Evolutionary conservation across 2,329 filamentous ascomycete genomes (phyloP).

Genomic region (Drechslerella dactyloides): DNA sequence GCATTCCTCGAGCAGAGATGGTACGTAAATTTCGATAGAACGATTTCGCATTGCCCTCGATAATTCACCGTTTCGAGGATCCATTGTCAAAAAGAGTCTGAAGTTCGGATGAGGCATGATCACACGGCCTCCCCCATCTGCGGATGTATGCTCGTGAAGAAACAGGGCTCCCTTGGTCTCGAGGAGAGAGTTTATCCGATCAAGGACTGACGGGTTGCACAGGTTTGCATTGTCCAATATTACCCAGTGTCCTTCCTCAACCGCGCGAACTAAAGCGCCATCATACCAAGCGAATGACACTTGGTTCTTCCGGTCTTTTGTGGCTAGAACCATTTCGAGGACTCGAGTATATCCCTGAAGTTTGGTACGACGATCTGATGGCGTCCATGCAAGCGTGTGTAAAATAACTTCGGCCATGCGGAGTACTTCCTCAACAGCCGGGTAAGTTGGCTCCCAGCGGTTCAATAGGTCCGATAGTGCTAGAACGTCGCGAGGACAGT

Average conservation of each 20-base stretch:
- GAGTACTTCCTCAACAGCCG: conserved; percentile 4
- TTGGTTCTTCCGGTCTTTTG: conserved; percentile 23
- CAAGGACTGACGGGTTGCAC: conserved; percentile 91
- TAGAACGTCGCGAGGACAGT: conserved; percentile 3
- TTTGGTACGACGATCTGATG: background rate
- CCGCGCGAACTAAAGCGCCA: conserved; percentile 84
- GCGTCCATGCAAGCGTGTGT: background rate
- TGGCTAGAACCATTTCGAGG: conserved; percentile 6
- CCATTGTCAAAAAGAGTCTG: conserved; percentile 90
- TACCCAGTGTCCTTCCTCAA: conserved; percentile 87
- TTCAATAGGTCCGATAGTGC: conserved; percentile 18
- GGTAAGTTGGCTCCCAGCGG: conserved; percentile 32
- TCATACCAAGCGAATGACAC: conserved; percentile 96
- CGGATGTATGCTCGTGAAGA: conserved; percentile 89
- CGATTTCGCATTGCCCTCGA: conserved; percentile 97
- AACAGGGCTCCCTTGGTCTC: conserved; percentile 87
- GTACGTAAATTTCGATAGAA: conserved; percentile 78
- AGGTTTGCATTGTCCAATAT: conserved; percentile 97
- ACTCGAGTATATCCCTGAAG: conserved; percentile 16
- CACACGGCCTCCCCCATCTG: conserved; percentile 78
- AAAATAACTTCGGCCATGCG: conserved; percentile 2
- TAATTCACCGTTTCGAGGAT: conserved; percentile 87
- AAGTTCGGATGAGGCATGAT: conserved; percentile 85
- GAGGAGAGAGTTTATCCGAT: conserved; percentile 90
- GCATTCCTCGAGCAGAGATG: conserved; percentile 45